Conservation (phyloP, 441 rosid species). For the Raphanus hybrid region DNA sequence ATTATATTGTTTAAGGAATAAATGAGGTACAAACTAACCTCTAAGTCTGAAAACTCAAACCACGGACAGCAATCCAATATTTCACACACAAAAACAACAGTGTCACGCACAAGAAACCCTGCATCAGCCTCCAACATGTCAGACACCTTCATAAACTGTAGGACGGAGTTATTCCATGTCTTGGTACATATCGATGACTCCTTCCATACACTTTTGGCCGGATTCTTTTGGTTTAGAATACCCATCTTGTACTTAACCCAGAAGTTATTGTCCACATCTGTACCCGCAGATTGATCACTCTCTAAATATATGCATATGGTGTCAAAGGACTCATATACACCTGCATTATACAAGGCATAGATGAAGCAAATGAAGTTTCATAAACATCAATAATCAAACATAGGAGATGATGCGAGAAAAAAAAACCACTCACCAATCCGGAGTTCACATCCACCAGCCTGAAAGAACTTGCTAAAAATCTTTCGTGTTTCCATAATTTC, state of each 20-base stretch:
- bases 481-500: conserved; percentile 98
- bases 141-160: conserved; percentile 99
- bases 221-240: conserved; percentile 92
- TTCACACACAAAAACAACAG: conserved; percentile 98
- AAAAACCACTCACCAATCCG: conserved; percentile 81
- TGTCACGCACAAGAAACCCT: conserved; percentile 98
- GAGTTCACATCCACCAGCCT: conserved; percentile 99
- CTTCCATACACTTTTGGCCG: conserved; percentile 97
- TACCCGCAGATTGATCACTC: conserved; percentile 93
- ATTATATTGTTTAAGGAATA: conserved; percentile 12
- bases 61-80: conserved; percentile 99
- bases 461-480: conserved; percentile 97
- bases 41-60: conserved; percentile 99
- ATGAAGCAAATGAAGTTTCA: conserved; percentile 42
- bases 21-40: conserved; percentile 64
- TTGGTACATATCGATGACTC: conserved; percentile 99
- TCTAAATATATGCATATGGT: conserved; percentile 98
- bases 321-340: conserved; percentile 98
- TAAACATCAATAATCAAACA: conserved; percentile 32
- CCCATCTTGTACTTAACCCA: conserved; percentile 99
- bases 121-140: conserved; percentile 99
- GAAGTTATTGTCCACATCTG: conserved; percentile 96
- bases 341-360: conserved; percentile 61
- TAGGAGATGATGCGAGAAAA: conserved; percentile 21
- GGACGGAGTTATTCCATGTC: conserved; percentile 98